phyloP scores from a whole-genome alignment of 1,284 basidiomycete genomes.

The Athelia psychrophila region DNA sequence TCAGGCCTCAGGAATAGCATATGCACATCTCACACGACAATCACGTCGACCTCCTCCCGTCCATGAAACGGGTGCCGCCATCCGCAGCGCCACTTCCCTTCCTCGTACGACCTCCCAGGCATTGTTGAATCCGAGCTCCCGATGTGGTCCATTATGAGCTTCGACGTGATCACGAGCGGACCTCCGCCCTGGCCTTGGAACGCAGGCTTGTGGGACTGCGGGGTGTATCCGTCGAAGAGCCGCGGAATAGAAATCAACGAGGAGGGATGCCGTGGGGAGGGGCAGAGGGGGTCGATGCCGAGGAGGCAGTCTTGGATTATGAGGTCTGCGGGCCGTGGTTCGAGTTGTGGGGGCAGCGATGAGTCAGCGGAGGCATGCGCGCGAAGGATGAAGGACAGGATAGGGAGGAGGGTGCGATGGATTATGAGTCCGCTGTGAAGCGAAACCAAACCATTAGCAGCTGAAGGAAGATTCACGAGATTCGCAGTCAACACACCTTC shows the following conservation, averaged over 20 bases:
- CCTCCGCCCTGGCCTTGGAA: neutral
- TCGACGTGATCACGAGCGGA: constrained; percentile 33
- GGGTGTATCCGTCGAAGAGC: neutral
- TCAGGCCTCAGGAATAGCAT: no score
- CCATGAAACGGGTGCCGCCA: constrained; percentile 44
- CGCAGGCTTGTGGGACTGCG: neutral
- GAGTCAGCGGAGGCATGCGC: constrained; percentile 24
- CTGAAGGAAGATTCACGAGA: constrained; percentile 1
- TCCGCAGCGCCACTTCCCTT: constrained; percentile 37
- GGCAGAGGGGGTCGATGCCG: constrained; percentile 33
- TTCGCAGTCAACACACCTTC: constrained; percentile 22
- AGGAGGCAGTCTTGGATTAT: constrained; percentile 40
- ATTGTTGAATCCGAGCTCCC: constrained; percentile 33
- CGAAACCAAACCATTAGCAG: constrained; percentile 1
- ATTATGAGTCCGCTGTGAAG: constrained; percentile 36
- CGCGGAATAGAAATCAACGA: no score
- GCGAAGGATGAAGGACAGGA: constrained; percentile 26
- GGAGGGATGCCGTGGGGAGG: constrained; percentile 7
- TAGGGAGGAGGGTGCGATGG: constrained; percentile 31
- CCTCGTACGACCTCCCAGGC: constrained; percentile 21
- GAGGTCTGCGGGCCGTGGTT: constrained; percentile 34
- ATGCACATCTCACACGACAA: constrained; percentile 15
- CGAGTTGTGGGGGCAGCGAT: constrained; percentile 22
- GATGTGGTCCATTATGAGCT: constrained; percentile 38
- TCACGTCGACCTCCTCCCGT: constrained; percentile 28